A percentile compares a stretch with the other conserved stretches of the same genome.
These are phyloP conservation scores for Oryza meyeriana DNA, from an alignment of 176 grass and related monocot species.

Conservation along the genomic window DNA sequence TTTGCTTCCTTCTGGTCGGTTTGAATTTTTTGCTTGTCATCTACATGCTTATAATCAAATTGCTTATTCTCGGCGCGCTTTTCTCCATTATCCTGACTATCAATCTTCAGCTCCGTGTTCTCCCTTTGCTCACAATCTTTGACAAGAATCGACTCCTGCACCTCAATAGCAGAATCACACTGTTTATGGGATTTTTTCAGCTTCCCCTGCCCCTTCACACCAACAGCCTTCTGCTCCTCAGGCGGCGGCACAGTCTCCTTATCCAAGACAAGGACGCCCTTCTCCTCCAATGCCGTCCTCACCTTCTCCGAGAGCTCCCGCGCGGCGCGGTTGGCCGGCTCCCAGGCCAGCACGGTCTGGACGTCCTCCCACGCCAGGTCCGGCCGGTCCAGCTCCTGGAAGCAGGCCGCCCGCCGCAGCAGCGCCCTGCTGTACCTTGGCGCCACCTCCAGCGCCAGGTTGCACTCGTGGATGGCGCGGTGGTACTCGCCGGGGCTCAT, in stretches of 20 bases:
- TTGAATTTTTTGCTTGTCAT: not conserved
- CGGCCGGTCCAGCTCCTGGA: constrained; percentile 46
- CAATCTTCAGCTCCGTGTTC: not conserved
- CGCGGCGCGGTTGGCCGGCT: constrained; percentile 54
- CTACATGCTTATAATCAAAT: not conserved
- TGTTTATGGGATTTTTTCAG: constrained; percentile 38
- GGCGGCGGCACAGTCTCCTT: constrained; percentile 2
- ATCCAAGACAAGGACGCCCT: constrained; percentile 42
- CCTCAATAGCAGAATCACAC: not conserved
- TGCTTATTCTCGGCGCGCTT: not conserved
- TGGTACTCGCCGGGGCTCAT: constrained; percentile 50
- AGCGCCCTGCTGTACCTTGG: constrained; percentile 63
- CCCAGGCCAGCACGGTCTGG: constrained; percentile 39
- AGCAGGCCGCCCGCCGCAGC: constrained; percentile 56
- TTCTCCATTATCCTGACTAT: not conserved
- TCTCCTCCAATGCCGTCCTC: constrained; percentile 37
- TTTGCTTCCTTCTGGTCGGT: not conserved
- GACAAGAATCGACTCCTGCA: not conserved
- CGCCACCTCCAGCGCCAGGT: constrained; percentile 58
- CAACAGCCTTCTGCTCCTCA: not conserved
- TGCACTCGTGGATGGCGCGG: constrained; percentile 54
- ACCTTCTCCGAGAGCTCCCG: constrained; percentile 42
- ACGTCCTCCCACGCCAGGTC: constrained; percentile 58
- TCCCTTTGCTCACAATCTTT: not conserved
- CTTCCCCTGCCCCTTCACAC: constrained; percentile 40